phyloP scores from a whole-genome alignment of 345 rosid genomes.

The Eucalyptus melliodora region DNA sequence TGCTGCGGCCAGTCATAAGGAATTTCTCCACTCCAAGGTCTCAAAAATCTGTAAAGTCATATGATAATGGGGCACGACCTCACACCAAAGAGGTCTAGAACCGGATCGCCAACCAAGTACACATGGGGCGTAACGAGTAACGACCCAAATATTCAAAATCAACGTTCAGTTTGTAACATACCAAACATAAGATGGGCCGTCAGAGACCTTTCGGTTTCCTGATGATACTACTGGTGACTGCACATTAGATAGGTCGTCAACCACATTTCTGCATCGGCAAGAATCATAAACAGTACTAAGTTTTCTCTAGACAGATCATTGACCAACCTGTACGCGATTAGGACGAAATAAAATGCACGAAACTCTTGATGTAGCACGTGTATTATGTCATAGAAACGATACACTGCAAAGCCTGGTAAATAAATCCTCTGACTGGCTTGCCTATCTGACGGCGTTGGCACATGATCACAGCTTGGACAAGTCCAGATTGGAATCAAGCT shows the following conservation, averaged over 20 bases:
- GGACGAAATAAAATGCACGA: not conserved
- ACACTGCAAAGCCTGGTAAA: not conserved
- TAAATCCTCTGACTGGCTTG: not conserved
- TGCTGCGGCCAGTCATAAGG: not conserved
- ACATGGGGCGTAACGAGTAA: not conserved
- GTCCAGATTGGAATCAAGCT: slow-evolving; percentile 70
- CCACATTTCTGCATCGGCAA: not conserved
- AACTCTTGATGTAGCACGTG: not conserved
- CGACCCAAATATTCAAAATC: not conserved
- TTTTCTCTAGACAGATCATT: not conserved
- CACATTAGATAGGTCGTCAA: not conserved
- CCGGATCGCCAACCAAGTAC: not conserved
- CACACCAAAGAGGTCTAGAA: not conserved
- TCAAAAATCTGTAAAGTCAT: not conserved
- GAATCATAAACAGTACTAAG: not conserved
- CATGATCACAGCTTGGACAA: slow-evolving; percentile 50
- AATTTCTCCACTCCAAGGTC: not conserved
- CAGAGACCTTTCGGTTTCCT: not conserved
- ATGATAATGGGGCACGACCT: not conserved
- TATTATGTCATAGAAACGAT: not conserved
- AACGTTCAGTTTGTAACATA: not conserved
- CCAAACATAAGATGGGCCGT: not conserved
- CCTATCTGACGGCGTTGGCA: not conserved
- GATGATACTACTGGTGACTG: not conserved
- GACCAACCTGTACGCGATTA: not conserved